Evolutionary conservation across 345 rosid genomes (phyloP), one percentile per base, ranked within the genome.

Genomic region (Brassica carinata): DNA sequence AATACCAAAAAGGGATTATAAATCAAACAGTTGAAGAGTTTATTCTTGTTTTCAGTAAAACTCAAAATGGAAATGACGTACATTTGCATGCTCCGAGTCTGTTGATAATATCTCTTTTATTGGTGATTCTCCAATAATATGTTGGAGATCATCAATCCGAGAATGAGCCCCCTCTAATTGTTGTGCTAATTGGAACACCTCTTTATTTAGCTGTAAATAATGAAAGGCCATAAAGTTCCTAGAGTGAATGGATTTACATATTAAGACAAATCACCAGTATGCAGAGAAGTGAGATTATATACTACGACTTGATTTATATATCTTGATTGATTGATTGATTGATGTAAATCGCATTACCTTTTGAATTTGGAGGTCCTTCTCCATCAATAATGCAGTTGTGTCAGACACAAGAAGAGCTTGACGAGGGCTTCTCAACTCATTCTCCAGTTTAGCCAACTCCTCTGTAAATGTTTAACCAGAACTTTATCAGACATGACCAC

Each of bases 361-460:
- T 82, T 88, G 88, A 75, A 96, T 91, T 67, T 93, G 88, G 79
- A 86, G 84, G 80, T 93, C 99, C 71, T 96, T 96, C 67, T 90
- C 90, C 79, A 85, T 86, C 75, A 91, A 84, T 38, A 87, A 67
- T 5, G 75, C 80, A 40, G 81, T 84, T 78, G 86, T 80, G 82
- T 89, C 90, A 72, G 87, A 79, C 30, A 73, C 70, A 71, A 71
- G 61, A 64, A 83, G 79, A 57, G 75, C 67, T 74, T 81, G 71
- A 81, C 90, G 88, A 66, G 87, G 74, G 64, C 67, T 87, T 83
- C 85, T 90, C 84, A 88, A 65, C 80, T 93, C 93, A 26, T 81
- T 85, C 87, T 91, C 97, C 87, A 95, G 67, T 88, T 97, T 95
- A 71, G 92, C 87, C 86, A 95, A 77, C 84, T 95, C 99, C 87